Base-by-base conservation (phyloP, 2,329 filamentous ascomycete genomes). In the Lecanoromycetidae sp. region DNA sequence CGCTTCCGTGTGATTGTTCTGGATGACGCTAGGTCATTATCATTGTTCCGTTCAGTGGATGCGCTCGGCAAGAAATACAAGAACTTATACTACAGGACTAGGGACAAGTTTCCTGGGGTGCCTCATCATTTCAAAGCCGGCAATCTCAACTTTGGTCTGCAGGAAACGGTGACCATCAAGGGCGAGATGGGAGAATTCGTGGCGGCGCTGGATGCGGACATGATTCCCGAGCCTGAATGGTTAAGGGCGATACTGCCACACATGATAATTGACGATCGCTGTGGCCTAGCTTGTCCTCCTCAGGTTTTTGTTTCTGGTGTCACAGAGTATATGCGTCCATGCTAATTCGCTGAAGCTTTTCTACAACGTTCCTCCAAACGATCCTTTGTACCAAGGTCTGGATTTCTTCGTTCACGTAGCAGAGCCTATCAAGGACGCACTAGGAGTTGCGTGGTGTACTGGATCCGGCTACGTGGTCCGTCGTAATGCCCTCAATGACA, bases 1-100 rank as follows among this genome's bases (percentile, higher is more conserved):
- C 64, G 66, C 1, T 77, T 71, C 57, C 66, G 75, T 10, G 71
- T 79, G 3, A 65, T 76, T 9, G 58, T 79, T 5, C 62, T 77
- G 3, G 76, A 79, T 41, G 76, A 79, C 53, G 74, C 70, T 23
- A 65, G 7, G 13, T 33, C 26, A 19, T 10, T 15, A 17, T 30
- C 35, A 5, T 20, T 46, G 3, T 38, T 30, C 13, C 44, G 44
- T n/a, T 37, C 27, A 29, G 10, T 46, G 27, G 5, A 19, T n/a
- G 34, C 36, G 8, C 22, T 46, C 20, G 27, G 20, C 20, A n/a
- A 13, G 19, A 19, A 39, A 19, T 32, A 39, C 19, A 13, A 34
- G 22, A 39, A 32, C n/a, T 13, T 46, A 22, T 23, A 30, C 10
- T 46, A 46, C 13, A 20, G 34, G 20, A 22, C 44, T 23, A 25